Percentiles rank a stretch among this genome's conserved stretches.
These are phyloP conservation scores for Liriodendron chinense DNA, from an alignment of 164 flowering plant genomes.

Conservation along the genomic window DNA sequence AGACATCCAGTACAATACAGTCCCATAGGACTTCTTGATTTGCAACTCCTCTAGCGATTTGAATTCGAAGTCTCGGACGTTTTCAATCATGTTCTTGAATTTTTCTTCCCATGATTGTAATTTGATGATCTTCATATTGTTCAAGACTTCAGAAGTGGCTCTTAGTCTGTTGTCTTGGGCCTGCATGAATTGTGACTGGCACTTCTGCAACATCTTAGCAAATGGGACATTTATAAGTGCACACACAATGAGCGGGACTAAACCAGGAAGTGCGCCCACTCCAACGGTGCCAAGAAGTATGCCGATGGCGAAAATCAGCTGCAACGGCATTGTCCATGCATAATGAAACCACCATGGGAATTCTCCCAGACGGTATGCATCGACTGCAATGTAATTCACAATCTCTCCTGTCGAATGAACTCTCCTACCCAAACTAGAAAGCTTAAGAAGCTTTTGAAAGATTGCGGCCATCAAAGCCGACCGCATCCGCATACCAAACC, in stretches of 20 bases:
- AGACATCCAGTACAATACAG: slow-evolving; percentile 70
- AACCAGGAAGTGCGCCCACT: slow-evolving; percentile 57
- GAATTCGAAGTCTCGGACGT: slow-evolving; percentile 52
- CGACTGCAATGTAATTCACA: slow-evolving; percentile 80
- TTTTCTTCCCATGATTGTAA: slow-evolving; percentile 90
- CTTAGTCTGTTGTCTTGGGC: slow-evolving; percentile 72
- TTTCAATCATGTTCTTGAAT: slow-evolving; percentile 51
- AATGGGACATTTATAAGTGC: slow-evolving; percentile 67
- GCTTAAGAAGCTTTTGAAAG: slow-evolving; percentile 65
- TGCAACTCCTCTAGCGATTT: slow-evolving; percentile 58
- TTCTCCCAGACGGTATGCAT: slow-evolving; percentile 88
- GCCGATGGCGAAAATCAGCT: slow-evolving; percentile 46
- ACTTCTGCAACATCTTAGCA: slow-evolving; percentile 56
- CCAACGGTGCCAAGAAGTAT: slow-evolving; percentile 61
- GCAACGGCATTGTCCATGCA: slow-evolving; percentile 46
- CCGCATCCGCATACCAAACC: slow-evolving; percentile 75
- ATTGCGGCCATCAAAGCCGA: slow-evolving; percentile 79
- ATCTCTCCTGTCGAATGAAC: slow-evolving; percentile 82
- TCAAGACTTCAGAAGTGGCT: slow-evolving; percentile 72
- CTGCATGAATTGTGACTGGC: slow-evolving; percentile 53
- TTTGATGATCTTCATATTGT: slow-evolving; percentile 84
- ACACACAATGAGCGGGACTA: slow-evolving; percentile 56
- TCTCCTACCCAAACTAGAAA: slow-evolving; percentile 59
- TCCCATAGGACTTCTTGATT: slow-evolving; percentile 36
- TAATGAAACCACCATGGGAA: slow-evolving; percentile 71